Evolutionary conservation across 1,284 basidiomycete genomes (phyloP), one percentile per base, ranked within the genome.

Genomic region (Stygiomarasmius scandens): DNA sequence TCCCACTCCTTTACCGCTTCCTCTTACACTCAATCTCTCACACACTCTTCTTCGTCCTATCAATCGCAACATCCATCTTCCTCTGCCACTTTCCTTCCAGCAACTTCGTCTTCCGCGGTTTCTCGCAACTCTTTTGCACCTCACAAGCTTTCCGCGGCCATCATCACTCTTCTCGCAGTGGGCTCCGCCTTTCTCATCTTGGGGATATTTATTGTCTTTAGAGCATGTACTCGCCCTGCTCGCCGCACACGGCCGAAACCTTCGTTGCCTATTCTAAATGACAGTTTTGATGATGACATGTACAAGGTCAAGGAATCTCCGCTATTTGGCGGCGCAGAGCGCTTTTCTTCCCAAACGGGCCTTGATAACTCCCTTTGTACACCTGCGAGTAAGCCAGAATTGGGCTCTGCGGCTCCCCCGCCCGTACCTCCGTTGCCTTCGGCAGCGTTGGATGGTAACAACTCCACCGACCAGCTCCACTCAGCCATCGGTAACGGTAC

Each of bases 241-340:
- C 78, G 77, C 47, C 77, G 77, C 32, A 74, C 71, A 23, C 80
- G 76, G 23, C 85, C 83, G 9, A 85, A 77, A 14, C 88, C 87
- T 6, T 91, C 89, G 32, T 74, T 86, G n/a, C 89, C 89, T 0
- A 87, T 89, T 49, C 74, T 87, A 16, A 82, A 88, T 52, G 78
- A 78, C 14, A 72, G 73, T 45, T 81, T 78, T 58, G 64, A 73
- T 4, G 79, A 80, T 27, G 75, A 78, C 32, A 66, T 67, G 38
- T 64, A 71, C 54, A 74, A 78, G 43, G 49, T 43, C n/a, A 80
- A 85, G 49, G 85, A 86, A 27, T 90, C 89, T 1, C 86, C 86
- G 16, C 72, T 90, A 41, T 91, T 91, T 66, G 89, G 89, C 16
- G 89, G 89, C 2, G 84, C 85, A 63, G 88, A 90, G 66, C 72